Conservation (phyloP, 148 eudicot genomes). For the Fagopyrum tataricum region DNA sequence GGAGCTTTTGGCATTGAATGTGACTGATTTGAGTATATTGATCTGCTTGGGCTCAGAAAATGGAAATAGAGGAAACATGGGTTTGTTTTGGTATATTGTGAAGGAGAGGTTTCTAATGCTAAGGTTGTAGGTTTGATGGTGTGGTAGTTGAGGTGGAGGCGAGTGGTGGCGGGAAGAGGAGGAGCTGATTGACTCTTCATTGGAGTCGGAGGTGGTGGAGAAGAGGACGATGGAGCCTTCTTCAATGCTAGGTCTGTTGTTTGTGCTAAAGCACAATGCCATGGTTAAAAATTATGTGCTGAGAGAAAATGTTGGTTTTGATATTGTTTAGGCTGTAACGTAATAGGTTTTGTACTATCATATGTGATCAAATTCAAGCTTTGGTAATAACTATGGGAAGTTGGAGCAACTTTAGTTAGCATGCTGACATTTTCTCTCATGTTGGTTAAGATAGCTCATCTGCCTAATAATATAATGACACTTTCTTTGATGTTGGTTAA, state of each 20-base stretch:
- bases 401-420: too few species aligned
- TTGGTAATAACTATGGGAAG: not conserved
- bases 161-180: constrained; percentile 52
- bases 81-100: constrained; percentile 34
- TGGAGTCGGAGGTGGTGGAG: constrained; percentile 47
- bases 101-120: constrained; percentile 61
- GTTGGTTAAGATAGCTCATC: too few species aligned
- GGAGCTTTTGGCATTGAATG: constrained; percentile 51
- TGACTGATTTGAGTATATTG: constrained; percentile 64
- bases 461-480: too few species aligned
- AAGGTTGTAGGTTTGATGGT: constrained; percentile 28
- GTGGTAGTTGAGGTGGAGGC: constrained; percentile 27
- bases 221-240: constrained; percentile 68
- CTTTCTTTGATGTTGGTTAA: not conserved
- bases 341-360: not conserved
- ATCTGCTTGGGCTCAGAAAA: constrained; percentile 32
- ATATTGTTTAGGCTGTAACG: not conserved
- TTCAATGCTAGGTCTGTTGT: constrained; percentile 18
- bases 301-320: not conserved
- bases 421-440: too few species aligned
- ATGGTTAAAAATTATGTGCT: constrained; percentile 19
- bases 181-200: constrained; percentile 46
- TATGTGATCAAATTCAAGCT: not conserved
- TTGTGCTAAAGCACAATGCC: constrained; percentile 51
- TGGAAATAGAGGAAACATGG: constrained; percentile 12